phyloP scores from a whole-genome alignment of 352 stramenopile species.

The Aphanomyces invadans region DNA sequence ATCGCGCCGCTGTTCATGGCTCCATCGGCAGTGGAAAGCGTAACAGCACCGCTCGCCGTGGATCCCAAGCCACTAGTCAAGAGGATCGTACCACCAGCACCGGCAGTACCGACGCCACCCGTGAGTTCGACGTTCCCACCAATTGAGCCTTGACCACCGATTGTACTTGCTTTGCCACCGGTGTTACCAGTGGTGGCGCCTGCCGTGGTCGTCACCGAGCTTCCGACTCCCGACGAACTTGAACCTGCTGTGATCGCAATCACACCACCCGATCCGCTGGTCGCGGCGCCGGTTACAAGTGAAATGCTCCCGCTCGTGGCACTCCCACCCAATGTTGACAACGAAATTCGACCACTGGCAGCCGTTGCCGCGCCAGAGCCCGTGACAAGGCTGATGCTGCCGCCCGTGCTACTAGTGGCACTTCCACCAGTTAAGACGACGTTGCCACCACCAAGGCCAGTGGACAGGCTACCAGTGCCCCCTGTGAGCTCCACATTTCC shows the following conservation, averaged over 20 bases:
- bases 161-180: conserved; percentile 27
- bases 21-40: conserved; percentile 27
- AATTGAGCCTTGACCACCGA: conserved; percentile 30
- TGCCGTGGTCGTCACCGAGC: conserved; percentile 30
- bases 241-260: conserved; percentile 23
- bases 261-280: conserved; percentile 29
- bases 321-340: neutral
- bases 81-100: conserved; percentile 31
- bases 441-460: conserved; percentile 23
- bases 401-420: neutral
- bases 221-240: conserved; percentile 8
- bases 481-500: conserved; percentile 36
- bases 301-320: neutral
- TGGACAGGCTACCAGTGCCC: conserved; percentile 31
- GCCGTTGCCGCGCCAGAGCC: neutral
- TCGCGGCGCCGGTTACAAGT: neutral
- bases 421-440: conserved; percentile 12
- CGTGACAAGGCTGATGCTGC: conserved; percentile 5
- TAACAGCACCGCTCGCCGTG: conserved; percentile 11
- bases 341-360: conserved; percentile 7
- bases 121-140: conserved; percentile 31
- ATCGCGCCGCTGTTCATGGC: conserved; percentile 35
- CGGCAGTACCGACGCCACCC: conserved; percentile 34
- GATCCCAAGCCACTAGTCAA: conserved; percentile 7
- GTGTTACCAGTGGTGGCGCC: conserved; percentile 32